phyloP scores from a whole-genome alignment of 1,284 basidiomycete species.

The Mycosarcoma maydis region DNA sequence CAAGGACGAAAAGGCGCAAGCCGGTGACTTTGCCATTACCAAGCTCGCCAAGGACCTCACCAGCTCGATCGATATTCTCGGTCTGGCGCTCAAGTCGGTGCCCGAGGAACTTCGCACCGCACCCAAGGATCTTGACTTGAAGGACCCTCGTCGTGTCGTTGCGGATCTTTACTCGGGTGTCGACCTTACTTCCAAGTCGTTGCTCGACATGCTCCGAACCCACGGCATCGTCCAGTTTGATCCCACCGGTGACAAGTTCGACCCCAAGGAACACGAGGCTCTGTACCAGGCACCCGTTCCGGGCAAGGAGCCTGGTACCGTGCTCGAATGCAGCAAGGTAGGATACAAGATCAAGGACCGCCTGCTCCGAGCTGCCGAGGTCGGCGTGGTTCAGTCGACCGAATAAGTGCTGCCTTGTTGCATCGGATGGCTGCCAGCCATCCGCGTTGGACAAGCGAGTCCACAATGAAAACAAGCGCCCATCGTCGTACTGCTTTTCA shows the following conservation, averaged over 20 bases:
- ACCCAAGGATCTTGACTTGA: constrained; percentile 65
- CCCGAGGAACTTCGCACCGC: constrained; percentile 69
- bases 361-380: constrained; percentile 91
- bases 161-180: constrained; percentile 77
- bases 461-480: too few species aligned
- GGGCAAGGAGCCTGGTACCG: constrained; percentile 85
- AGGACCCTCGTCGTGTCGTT: constrained; percentile 55
- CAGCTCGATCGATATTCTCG: constrained; percentile 89
- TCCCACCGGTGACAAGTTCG: constrained; percentile 89
- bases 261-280: constrained; percentile 94
- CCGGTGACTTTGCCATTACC: constrained; percentile 90
- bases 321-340: constrained; percentile 88
- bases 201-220: constrained; percentile 88
- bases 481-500: too few species aligned
- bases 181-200: constrained; percentile 87
- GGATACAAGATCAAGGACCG: constrained; percentile 74
- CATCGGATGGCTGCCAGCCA: not conserved
- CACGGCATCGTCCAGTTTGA: constrained; percentile 92
- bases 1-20: constrained; percentile 88
- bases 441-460: too few species aligned
- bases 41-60: constrained; percentile 89
- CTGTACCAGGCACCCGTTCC: constrained; percentile 90
- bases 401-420: not conserved
- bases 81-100: constrained; percentile 83
- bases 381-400: constrained; percentile 79